A percentile compares a stretch with the other conserved stretches of the same genome.
Evolutionary conservation across 2,329 filamentous ascomycete genomes (phyloP).

Genomic region (Sordariomycetes sp.): DNA sequence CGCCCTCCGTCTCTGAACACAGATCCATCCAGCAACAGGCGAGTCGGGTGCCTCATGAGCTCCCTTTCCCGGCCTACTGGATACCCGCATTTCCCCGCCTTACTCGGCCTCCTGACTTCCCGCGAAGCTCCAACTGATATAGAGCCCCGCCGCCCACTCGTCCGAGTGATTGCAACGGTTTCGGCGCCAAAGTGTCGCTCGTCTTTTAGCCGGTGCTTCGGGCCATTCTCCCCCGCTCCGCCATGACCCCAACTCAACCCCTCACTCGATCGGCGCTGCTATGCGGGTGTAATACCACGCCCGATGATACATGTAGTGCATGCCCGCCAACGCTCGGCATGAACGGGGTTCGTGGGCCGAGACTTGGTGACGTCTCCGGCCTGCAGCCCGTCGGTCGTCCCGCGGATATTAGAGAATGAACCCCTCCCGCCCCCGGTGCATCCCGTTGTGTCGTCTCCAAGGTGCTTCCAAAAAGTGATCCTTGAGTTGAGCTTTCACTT

Average conservation of each 20-base stretch:
- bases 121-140: background rate
- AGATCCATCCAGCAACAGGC: no score
- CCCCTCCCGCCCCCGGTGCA: background rate
- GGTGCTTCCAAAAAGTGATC: background rate
- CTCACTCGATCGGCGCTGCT: background rate
- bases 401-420: background rate
- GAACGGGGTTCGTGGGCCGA: background rate
- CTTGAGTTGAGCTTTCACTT: background rate
- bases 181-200: background rate
- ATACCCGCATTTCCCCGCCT: background rate
- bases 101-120: background rate
- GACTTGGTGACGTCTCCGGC: background rate
- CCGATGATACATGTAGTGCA: no score
- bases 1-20: no score
- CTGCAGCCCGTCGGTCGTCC: background rate
- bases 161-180: no score
- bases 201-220: constrained; percentile 3
- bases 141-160: background rate
- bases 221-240: background rate
- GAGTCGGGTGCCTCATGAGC: no score
- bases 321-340: background rate
- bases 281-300: background rate
- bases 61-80: no score
- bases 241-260: constrained; percentile 2
- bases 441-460: background rate